These are phyloP conservation scores for Amylostereum areolatum DNA, from an alignment of 1,284 basidiomycete genomes.

Conservation along the genomic window DNA sequence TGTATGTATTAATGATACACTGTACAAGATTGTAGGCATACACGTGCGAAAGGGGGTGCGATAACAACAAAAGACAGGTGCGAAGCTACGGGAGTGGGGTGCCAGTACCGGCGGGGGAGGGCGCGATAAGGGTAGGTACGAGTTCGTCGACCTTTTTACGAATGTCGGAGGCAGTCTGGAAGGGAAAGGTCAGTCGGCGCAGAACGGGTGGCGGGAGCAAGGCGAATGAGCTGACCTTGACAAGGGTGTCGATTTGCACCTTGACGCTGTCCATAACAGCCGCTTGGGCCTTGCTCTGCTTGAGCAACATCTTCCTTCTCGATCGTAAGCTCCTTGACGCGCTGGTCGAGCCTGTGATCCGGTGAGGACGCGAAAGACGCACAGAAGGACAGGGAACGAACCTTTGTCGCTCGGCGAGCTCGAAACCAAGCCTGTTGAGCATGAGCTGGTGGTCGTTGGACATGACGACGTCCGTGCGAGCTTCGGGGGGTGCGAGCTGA, in stretches of 20 bases:
- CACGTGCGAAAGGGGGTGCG: no score
- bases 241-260: slow-evolving; percentile 61
- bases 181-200: slow-evolving; percentile 1
- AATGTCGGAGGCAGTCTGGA: slow-evolving; percentile 59
- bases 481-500: slow-evolving; percentile 59
- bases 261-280: slow-evolving; percentile 70
- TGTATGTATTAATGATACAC: slow-evolving; percentile 7
- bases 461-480: slow-evolving; percentile 51
- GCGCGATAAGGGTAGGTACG: slow-evolving; percentile 31
- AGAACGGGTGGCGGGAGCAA: background rate
- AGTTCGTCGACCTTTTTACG: slow-evolving; percentile 72
- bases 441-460: slow-evolving; percentile 71
- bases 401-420: slow-evolving; percentile 77
- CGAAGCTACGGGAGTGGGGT: no score
- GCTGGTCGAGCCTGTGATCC: slow-evolving; percentile 53
- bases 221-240: slow-evolving; percentile 46
- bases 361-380: slow-evolving; percentile 3
- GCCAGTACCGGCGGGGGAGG: no score
- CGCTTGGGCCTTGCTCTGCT: slow-evolving; percentile 61
- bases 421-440: slow-evolving; percentile 76
- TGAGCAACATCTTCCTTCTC: slow-evolving; percentile 71
- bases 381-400: slow-evolving; percentile 22
- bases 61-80: no score
- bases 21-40: background rate
- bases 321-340: slow-evolving; percentile 53